Percentiles rank a stretch among this genome's conserved stretches.
phyloP scores from a whole-genome alignment of 768 basidiomycete species.

The Dioszegia crocea region DNA sequence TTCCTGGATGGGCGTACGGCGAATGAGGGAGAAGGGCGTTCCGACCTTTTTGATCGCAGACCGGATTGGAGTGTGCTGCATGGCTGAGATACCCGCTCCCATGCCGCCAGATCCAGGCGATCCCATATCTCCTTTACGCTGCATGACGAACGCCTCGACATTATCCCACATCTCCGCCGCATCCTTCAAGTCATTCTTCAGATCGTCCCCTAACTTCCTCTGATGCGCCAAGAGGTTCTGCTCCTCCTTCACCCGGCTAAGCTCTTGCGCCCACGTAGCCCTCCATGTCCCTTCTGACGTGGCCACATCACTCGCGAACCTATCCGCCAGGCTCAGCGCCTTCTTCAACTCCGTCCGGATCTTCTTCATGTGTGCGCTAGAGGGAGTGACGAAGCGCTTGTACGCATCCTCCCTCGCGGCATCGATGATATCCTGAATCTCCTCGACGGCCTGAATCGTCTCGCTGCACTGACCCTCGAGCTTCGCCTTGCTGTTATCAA shows the following conservation, averaged over 20 bases:
- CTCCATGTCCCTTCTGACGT: slow-evolving; percentile 95
- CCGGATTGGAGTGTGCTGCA: not conserved
- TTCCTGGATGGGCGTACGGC: slow-evolving; percentile 5
- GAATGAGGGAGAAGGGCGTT: slow-evolving; percentile 1
- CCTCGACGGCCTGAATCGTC: slow-evolving; percentile 85
- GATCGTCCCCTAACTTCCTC: slow-evolving; percentile 80
- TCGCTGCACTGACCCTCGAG: slow-evolving; percentile 86
- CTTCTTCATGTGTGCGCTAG: slow-evolving; percentile 63
- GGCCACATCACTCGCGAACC: slow-evolving; percentile 75
- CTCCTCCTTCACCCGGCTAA: slow-evolving; percentile 94
- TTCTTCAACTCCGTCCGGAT: slow-evolving; percentile 69
- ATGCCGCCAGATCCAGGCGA: slow-evolving; percentile 47
- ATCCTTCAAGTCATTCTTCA: slow-evolving; percentile 90
- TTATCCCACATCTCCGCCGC: slow-evolving; percentile 74
- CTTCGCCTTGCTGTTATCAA: slow-evolving; percentile 85
- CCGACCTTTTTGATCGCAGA: not conserved
- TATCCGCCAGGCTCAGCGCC: slow-evolving; percentile 66
- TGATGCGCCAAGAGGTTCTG: slow-evolving; percentile 91
- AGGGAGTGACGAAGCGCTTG: slow-evolving; percentile 80
- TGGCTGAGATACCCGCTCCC: not conserved
- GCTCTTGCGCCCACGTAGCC: slow-evolving; percentile 95
- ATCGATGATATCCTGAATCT: slow-evolving; percentile 86
- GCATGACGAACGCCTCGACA: slow-evolving; percentile 69
- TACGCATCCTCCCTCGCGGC: slow-evolving; percentile 83
- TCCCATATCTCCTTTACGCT: slow-evolving; percentile 49